phyloP scores from a whole-genome alignment of 1,284 basidiomycete species.

The Papiliotrema nemorosa region DNA sequence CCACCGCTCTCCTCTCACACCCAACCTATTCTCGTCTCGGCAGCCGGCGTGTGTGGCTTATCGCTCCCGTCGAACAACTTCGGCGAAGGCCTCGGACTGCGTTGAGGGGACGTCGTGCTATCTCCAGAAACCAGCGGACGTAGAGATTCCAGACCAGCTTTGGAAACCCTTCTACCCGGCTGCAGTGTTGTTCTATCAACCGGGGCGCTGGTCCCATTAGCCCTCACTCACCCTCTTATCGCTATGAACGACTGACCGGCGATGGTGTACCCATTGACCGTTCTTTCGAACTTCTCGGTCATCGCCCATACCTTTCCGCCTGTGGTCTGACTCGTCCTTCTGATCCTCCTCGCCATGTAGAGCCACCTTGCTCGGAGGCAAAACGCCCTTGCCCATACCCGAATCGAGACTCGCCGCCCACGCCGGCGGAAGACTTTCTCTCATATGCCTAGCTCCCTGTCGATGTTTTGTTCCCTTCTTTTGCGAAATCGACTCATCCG shows the following conservation, averaged over 20 bases:
- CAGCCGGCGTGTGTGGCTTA: conserved; percentile 19
- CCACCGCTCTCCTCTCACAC: no score
- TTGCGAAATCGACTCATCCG: not conserved
- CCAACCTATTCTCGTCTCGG: conserved; percentile 24
- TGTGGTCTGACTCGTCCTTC: conserved; percentile 10
- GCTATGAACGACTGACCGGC: conserved; percentile 50
- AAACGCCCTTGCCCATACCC: conserved; percentile 7
- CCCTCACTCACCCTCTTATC: not conserved
- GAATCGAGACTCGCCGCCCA: conserved; percentile 32
- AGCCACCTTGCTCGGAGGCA: conserved; percentile 1
- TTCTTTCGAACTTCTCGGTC: conserved; percentile 69
- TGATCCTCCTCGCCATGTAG: conserved; percentile 7
- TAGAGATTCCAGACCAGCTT: conserved; percentile 75
- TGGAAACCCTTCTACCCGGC: conserved; percentile 78
- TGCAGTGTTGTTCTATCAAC: conserved; percentile 80
- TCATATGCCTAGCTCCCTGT: conserved; percentile 58
- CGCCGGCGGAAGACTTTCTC: conserved; percentile 72
- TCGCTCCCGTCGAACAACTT: conserved; percentile 4
- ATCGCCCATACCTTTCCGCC: conserved; percentile 18
- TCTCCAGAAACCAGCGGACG: conserved; percentile 12
- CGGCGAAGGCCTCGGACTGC: conserved; percentile 9
- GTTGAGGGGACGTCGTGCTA: conserved; percentile 8
- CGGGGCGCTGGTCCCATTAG: conserved; percentile 55
- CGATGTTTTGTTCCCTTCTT: conserved; percentile 17
- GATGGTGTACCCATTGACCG: conserved; percentile 76